These are phyloP conservation scores for Globisporangium spinosum DNA, from an alignment of 352 stramenopile species.

Conservation along the genomic window DNA sequence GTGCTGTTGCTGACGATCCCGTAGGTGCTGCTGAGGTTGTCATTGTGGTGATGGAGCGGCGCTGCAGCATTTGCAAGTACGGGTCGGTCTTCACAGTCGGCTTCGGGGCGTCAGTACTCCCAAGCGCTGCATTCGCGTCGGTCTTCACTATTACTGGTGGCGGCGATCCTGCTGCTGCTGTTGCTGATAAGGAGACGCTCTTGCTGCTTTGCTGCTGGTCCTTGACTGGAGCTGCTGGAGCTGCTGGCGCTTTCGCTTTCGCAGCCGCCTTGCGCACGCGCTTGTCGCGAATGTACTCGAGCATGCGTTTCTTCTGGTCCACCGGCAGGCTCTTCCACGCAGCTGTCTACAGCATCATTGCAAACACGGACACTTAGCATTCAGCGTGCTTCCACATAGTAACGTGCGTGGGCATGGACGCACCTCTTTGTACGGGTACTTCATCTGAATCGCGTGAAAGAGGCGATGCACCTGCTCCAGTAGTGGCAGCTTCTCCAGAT, in stretches of 20 bases:
- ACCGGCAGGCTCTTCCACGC: conserved; percentile 74
- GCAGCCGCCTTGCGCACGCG: conserved; percentile 26
- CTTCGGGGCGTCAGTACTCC: not conserved
- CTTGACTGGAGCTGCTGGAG: conserved; percentile 6
- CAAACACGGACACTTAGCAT: not conserved
- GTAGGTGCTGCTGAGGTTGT: not conserved
- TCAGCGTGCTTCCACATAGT: not conserved
- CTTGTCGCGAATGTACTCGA: conserved; percentile 78
- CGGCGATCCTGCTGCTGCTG: conserved; percentile 5
- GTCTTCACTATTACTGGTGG: conserved; percentile 11
- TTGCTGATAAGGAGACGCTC: not conserved
- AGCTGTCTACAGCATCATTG: conserved; percentile 34
- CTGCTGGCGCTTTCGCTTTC: conserved; percentile 12
- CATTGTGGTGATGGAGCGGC: conserved; percentile 42
- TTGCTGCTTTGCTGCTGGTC: conserved; percentile 1
- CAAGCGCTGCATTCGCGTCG: not conserved
- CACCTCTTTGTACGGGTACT: conserved; percentile 84
- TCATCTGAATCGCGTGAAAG: conserved; percentile 77
- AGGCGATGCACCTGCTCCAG: conserved; percentile 83
- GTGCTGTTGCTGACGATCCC: not conserved
- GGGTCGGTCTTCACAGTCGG: conserved; percentile 45
- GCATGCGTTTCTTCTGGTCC: conserved; percentile 77
- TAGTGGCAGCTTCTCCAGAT: conserved; percentile 61
- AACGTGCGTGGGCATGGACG: not conserved
- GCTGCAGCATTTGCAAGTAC: conserved; percentile 82